A percentile compares a stretch with the other conserved stretches of the same genome.
Conservation (phyloP, 2,329 filamentous ascomycete species). For the Ceratocystis harringtonii region DNA sequence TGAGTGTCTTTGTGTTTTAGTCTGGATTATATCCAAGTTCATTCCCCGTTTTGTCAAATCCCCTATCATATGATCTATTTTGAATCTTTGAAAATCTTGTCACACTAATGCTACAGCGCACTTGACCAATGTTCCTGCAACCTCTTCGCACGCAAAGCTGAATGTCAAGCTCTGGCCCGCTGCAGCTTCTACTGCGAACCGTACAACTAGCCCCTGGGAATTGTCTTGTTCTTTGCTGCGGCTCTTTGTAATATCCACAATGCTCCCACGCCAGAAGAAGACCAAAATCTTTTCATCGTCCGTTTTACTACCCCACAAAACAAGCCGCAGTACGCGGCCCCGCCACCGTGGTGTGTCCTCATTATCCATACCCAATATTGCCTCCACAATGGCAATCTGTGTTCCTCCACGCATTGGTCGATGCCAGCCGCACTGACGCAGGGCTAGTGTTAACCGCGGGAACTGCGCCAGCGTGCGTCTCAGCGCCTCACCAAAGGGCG, state of each 20-base stretch:
- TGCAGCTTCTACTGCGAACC: conserved; percentile 33
- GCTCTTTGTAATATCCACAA: conserved; percentile 44
- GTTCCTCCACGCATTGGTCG: background rate
- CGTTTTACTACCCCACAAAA: conserved; percentile 22
- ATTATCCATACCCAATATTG: conserved; percentile 58
- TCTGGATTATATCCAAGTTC: background rate
- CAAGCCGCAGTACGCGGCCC: conserved; percentile 50
- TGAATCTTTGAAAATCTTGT: background rate
- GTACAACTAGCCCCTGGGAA: background rate
- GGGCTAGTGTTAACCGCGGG: conserved; percentile 38
- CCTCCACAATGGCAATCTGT: conserved; percentile 38
- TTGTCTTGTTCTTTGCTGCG: background rate
- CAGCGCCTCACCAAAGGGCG: conserved; percentile 64
- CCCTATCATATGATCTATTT: background rate
- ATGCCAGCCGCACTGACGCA: conserved; percentile 19
- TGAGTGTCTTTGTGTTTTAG: background rate
- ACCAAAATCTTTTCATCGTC: conserved; percentile 40
- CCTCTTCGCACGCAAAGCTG: conserved; percentile 72
- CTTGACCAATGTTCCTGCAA: conserved; percentile 45
- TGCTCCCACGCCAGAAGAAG: conserved; percentile 52
- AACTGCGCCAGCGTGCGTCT: conserved; percentile 52
- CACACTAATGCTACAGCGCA: background rate
- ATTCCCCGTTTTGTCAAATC: background rate
- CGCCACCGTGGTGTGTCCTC: conserved; percentile 45
- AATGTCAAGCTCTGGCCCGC: conserved; percentile 42